Conservation (phyloP, 1,284 basidiomycete species). For the Inonotus obliquus region DNA sequence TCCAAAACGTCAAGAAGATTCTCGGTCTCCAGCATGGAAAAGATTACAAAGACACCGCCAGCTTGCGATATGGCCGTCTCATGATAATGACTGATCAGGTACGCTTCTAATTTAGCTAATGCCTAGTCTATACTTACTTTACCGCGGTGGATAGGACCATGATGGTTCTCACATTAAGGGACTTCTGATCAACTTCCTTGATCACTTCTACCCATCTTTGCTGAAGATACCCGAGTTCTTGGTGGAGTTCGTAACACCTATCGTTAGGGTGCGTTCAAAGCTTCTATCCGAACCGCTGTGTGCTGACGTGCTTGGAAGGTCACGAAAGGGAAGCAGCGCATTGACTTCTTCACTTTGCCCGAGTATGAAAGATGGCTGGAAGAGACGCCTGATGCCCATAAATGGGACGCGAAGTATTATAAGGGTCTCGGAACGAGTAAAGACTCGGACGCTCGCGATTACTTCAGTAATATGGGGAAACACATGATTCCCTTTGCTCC, state of each 20-base stretch:
- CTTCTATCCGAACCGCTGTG: not conserved
- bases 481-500: slow-evolving; percentile 93
- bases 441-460: slow-evolving; percentile 85
- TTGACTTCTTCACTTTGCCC: slow-evolving; percentile 96
- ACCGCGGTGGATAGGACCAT: slow-evolving; percentile 69
- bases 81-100: slow-evolving; percentile 99
- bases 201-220: slow-evolving; percentile 95
- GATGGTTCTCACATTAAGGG: slow-evolving; percentile 99
- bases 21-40: slow-evolving; percentile 95
- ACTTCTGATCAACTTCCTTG: slow-evolving; percentile 96
- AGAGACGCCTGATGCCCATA: slow-evolving; percentile 72
- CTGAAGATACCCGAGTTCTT: slow-evolving; percentile 91
- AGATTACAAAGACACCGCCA: slow-evolving; percentile 70
- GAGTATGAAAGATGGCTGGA: slow-evolving; percentile 95
- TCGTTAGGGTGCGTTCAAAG: slow-evolving; percentile 75
- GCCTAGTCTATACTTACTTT: not conserved
- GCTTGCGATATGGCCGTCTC: slow-evolving; percentile 88
- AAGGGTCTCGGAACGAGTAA: slow-evolving; percentile 98
- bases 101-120: slow-evolving; percentile 15
- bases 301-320: slow-evolving; percentile 40
- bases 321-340: slow-evolving; percentile 76
- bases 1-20: slow-evolving; percentile 97
- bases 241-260: slow-evolving; percentile 98
- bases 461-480: slow-evolving; percentile 89
- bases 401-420: slow-evolving; percentile 94